These are phyloP conservation scores for Penicillium sp. DNA, from an alignment of 2,329 filamentous ascomycete species.

Conservation along the genomic window DNA sequence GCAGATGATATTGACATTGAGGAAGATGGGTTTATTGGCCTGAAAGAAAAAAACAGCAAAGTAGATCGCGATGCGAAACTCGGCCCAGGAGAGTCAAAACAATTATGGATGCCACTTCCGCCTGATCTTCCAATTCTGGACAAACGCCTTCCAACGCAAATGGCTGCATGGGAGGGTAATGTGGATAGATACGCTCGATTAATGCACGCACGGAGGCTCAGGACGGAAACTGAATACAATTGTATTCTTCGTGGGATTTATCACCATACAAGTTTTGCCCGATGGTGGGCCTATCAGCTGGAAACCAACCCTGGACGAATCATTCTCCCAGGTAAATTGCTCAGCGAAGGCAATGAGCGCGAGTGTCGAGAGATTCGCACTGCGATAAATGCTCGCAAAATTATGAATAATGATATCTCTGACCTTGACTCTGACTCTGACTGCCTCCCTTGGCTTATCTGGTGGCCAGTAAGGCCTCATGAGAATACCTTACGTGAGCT, in stretches of 20 bases:
- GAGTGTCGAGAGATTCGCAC: slow-evolving; percentile 9
- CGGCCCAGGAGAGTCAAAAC: slow-evolving; percentile 8
- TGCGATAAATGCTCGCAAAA: slow-evolving; percentile 18
- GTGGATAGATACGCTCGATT: slow-evolving; percentile 16
- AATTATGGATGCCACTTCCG: slow-evolving; percentile 17
- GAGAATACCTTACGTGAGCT: slow-evolving; percentile 5
- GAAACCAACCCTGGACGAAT: slow-evolving; percentile 9
- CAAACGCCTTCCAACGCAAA: slow-evolving; percentile 12
- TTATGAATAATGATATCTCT: slow-evolving; percentile 23
- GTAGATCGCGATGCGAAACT: slow-evolving; percentile 2
- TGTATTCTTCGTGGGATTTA: slow-evolving; percentile 25
- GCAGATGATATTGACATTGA: slow-evolving; percentile 16
- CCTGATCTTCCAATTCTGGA: slow-evolving; percentile 14
- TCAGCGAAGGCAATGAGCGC: slow-evolving; percentile 8
- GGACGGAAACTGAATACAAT: slow-evolving; percentile 8
- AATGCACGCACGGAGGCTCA: slow-evolving; percentile 13
- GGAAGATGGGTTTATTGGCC: slow-evolving; percentile 17
- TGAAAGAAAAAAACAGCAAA: slow-evolving; percentile 1
- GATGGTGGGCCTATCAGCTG: slow-evolving; percentile 21
- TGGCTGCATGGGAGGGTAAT: slow-evolving; percentile 16
- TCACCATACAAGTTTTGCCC: slow-evolving; percentile 23
- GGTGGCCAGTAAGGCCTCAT: slow-evolving; percentile 10
- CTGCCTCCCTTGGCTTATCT: slow-evolving; percentile 18
- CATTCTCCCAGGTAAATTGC: slow-evolving; percentile 12
- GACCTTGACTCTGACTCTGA: slow-evolving; percentile 12